A percentile compares a stretch with the other conserved stretches of the same genome.
phyloP scores from a whole-genome alignment of 768 basidiomycete genomes.

The Pseudohyphozyma bogoriensis region DNA sequence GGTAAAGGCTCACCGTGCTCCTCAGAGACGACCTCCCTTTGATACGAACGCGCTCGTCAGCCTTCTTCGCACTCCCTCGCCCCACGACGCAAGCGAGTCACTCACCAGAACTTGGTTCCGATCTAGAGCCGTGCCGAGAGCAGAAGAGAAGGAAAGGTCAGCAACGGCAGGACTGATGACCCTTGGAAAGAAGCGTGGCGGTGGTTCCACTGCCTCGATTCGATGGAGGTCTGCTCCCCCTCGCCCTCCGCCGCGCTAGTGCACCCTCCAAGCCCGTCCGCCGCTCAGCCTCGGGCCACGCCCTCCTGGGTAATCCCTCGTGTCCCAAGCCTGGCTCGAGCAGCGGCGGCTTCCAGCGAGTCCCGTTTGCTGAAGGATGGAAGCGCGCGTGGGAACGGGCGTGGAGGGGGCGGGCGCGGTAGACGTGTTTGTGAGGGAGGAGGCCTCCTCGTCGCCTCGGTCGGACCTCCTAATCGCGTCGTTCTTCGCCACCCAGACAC shows the following conservation, averaged over 20 bases:
- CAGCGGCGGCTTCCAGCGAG: no score
- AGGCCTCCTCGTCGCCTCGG: neutral
- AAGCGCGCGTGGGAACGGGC: no score
- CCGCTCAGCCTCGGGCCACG: no score
- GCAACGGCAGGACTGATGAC: neutral
- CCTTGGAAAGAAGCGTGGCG: neutral
- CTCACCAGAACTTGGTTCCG: constrained; percentile 42
- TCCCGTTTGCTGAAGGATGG: no score
- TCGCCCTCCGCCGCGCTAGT: no score
- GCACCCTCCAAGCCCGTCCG: no score
- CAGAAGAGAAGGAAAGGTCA: neutral
- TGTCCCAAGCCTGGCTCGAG: no score
- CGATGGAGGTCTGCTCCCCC: neutral
- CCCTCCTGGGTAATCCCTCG: no score
- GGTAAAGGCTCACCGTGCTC: constrained; percentile 60
- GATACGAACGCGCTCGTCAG: constrained; percentile 27
- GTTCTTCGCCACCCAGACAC: neutral
- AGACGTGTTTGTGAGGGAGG: no score
- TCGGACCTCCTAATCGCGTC: neutral
- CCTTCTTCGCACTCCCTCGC: neutral
- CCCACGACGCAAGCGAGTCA: neutral
- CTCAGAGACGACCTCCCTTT: constrained; percentile 81
- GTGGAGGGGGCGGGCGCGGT: no score
- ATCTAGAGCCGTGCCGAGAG: constrained; percentile 1
- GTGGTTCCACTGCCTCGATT: neutral